These are phyloP conservation scores for Linnemannia schmuckeri DNA, from an alignment of 192 early-diverging fungal genomes.

Conservation along the genomic window DNA sequence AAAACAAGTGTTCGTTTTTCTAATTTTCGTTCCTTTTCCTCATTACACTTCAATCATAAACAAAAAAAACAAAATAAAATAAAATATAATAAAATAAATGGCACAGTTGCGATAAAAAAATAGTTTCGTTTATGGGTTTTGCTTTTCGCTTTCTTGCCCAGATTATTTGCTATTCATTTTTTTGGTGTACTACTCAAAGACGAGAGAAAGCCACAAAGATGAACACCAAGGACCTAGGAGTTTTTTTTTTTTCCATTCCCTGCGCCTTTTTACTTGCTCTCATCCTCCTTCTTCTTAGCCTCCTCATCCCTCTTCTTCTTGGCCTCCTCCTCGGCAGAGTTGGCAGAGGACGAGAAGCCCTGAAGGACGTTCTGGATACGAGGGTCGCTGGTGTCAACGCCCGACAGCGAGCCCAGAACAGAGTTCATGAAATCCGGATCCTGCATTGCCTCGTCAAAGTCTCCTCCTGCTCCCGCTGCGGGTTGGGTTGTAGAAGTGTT, in stretches of 20 bases:
- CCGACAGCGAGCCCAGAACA: conserved; percentile 86
- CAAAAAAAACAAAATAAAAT: background rate
- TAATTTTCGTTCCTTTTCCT: background rate
- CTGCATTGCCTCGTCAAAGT: conserved; percentile 53
- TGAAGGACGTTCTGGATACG: conserved; percentile 78
- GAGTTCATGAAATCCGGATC: conserved; percentile 75
- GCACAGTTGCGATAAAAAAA: background rate
- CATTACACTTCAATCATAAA: background rate
- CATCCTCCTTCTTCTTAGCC: conserved; percentile 23
- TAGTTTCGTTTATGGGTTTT: background rate
- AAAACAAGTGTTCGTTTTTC: background rate
- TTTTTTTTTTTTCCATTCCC: background rate
- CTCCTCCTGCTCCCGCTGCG: conserved; percentile 9
- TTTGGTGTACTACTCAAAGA: background rate
- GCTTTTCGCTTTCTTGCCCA: background rate
- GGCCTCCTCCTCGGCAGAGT: conserved; percentile 27
- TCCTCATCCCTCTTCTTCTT: conserved; percentile 22
- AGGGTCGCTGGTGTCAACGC: conserved; percentile 90
- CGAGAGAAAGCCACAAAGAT: too few relatives aligned
- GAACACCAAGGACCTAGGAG: background rate
- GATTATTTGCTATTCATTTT: background rate
- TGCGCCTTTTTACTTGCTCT: conserved; percentile 29
- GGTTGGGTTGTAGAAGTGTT: background rate
- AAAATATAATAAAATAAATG: background rate
- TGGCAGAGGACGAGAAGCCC: conserved; percentile 47